Evolutionary conservation across 1,139 yeast species (phyloP), one percentile per base, ranked within the genome.

Genomic region (Blastobotrys petasosporus): DNA sequence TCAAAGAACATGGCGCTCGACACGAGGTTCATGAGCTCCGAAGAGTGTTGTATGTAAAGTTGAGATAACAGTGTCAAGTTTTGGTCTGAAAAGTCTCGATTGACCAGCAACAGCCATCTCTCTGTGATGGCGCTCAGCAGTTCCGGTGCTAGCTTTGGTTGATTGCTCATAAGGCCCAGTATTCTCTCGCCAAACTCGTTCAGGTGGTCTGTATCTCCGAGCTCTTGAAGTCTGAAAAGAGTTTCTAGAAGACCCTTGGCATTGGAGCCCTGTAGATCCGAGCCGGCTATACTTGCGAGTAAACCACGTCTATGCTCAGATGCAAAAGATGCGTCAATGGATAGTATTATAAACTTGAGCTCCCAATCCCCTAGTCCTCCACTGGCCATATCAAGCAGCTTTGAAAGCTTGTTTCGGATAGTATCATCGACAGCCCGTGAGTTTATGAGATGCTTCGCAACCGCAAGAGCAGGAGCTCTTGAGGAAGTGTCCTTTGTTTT

Each of bases 101-200:
- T 51, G 10, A 54, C 56, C 20, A 60, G 33, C 6, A 55, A 30
- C n/a, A 60, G 44, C 64, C 64, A 60, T 41, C 64, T 48, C 7
- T 51, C 44, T 9, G 59, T 48, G 9, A 60, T 47, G 16, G 37
- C 35, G 8, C 49, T 37, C 3, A 60, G 43, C 13, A 40, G 37
- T 23, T 46, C 47, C 15, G 51, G 45, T 6, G 47, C 46, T 4
- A 42, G 23, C 3, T 42, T 39, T 4, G 52, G 38, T 31, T 49
- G 39, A 32, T 50, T 45, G 28, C 43, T 44, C 39, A 56, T 42
- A 31, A 34, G 50, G 15, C 48, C 46, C 23, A 57, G 44, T 11
- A 51, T 36, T 36, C 50, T 48, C 5, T 47, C 45, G 5, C 49
- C 47, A 16, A 53, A 37, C 4, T 44, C 47, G n/a, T 53, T 51